Evolutionary conservation across 2,329 filamentous ascomycete genomes (phyloP).

Genomic region (Xylaria sp.): DNA sequence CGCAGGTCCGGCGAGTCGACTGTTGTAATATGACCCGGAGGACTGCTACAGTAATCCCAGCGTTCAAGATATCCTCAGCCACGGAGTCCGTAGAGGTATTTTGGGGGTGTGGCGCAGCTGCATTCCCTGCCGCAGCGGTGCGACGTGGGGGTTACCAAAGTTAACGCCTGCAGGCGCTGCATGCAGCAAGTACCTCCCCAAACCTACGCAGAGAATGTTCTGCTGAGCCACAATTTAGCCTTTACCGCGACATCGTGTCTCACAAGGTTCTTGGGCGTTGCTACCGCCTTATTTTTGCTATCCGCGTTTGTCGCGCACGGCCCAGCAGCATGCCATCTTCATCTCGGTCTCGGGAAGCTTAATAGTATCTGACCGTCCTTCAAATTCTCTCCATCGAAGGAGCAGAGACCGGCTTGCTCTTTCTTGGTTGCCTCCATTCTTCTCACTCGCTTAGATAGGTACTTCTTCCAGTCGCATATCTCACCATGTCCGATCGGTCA

Average conservation of each 20-base stretch:
- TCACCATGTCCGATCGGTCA: constrained; percentile 35
- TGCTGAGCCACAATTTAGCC: constrained; percentile 12
- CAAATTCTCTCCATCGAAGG: neutral
- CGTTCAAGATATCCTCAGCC: too few relatives aligned
- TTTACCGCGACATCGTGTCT: constrained; percentile 1
- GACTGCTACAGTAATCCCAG: too few relatives aligned
- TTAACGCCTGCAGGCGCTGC: too few relatives aligned
- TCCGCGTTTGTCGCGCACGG: constrained; percentile 3
- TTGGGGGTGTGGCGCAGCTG: neutral
- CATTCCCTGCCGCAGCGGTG: too few relatives aligned
- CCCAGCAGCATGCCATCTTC: neutral
- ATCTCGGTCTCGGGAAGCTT: neutral
- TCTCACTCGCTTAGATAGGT: neutral
- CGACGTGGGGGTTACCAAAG: too few relatives aligned
- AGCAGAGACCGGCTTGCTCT: neutral
- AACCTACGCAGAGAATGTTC: neutral
- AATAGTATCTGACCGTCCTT: neutral
- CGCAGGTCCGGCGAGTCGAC: too few relatives aligned
- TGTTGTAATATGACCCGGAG: too few relatives aligned
- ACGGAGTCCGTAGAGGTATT: too few relatives aligned
- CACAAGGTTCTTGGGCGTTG: neutral
- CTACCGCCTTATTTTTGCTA: neutral
- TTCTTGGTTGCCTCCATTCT: neutral
- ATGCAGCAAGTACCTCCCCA: too few relatives aligned
- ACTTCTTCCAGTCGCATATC: neutral